Evolutionary conservation across 2,329 filamentous ascomycete genomes (phyloP).

Genomic region (Paecilomyces niveus): DNA sequence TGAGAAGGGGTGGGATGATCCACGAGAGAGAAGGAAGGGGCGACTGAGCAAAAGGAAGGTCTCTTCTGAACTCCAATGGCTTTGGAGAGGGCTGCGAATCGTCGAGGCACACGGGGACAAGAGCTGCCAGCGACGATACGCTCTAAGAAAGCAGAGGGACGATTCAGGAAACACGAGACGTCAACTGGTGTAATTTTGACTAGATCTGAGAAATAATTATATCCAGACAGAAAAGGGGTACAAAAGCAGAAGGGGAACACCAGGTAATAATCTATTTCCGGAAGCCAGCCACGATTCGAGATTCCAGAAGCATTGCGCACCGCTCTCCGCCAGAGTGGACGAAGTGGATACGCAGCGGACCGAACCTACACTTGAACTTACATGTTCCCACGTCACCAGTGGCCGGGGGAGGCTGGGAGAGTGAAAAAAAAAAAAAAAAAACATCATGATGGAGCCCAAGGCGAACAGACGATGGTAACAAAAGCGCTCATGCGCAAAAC

Average conservation of each 20-base stretch:
- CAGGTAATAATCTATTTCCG: slow-evolving; percentile 14
- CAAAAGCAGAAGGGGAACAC: slow-evolving; percentile 5
- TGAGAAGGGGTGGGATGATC: background rate
- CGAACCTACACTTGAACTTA: background rate
- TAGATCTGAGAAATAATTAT: slow-evolving; percentile 1
- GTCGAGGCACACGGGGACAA: slow-evolving; percentile 24
- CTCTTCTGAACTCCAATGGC: background rate
- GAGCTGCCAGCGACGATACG: slow-evolving; percentile 13
- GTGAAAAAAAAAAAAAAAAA: slow-evolving; percentile 8
- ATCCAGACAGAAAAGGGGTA: slow-evolving; percentile 1
- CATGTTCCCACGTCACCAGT: slow-evolving; percentile 1
- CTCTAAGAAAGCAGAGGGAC: slow-evolving; percentile 18
- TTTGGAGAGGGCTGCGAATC: slow-evolving; percentile 16
- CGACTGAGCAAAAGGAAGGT: background rate
- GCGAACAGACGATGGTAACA: slow-evolving; percentile 2
- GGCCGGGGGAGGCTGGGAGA: slow-evolving; percentile 2
- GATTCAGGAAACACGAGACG: slow-evolving; percentile 17
- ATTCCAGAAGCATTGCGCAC: background rate
- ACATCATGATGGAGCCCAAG: background rate
- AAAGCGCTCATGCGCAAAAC: background rate
- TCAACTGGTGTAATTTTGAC: slow-evolving; percentile 1
- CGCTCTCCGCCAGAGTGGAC: slow-evolving; percentile 10
- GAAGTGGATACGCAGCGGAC: slow-evolving; percentile 9
- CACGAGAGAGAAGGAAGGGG: background rate
- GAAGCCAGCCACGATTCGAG: slow-evolving; percentile 8